Conservation (phyloP, 495 filamentous ascomycete species). For the Cetradonia linearis region DNA sequence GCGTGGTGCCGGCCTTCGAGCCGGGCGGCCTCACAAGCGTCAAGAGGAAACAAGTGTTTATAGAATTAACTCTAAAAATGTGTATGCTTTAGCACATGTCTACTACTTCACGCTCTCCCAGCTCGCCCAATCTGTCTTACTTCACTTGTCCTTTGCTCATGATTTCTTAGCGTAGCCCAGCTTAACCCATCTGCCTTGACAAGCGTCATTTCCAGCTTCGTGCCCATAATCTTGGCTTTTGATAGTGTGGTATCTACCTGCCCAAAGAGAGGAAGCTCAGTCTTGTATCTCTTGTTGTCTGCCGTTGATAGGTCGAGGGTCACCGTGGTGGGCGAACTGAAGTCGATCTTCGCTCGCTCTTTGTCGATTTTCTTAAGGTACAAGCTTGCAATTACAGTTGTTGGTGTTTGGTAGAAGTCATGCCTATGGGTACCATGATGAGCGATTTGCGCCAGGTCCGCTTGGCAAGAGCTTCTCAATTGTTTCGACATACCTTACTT, state of each 20-base stretch:
- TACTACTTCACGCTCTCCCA: conserved; percentile 45
- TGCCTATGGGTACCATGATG: conserved; percentile 39
- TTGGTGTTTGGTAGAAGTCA: conserved; percentile 91
- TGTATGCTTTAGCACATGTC: neutral
- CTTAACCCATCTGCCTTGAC: conserved; percentile 71
- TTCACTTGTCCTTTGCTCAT: conserved; percentile 66
- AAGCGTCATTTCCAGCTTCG: conserved; percentile 83
- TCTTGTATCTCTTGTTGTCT: conserved; percentile 74
- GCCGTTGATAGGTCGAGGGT: conserved; percentile 71
- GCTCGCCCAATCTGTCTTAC: conserved; percentile 76
- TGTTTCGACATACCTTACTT: conserved; percentile 51
- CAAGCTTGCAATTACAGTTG: conserved; percentile 76
- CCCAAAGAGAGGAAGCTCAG: conserved; percentile 64
- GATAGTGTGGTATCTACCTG: conserved; percentile 63
- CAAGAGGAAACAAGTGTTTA: neutral
- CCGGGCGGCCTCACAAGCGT: neutral
- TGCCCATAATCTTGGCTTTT: conserved; percentile 79
- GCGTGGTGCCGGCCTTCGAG: neutral
- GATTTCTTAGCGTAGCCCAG: conserved; percentile 84
- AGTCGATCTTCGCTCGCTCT: conserved; percentile 57
- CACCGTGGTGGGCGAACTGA: conserved; percentile 45
- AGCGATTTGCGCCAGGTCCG: neutral
- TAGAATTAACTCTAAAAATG: neutral
- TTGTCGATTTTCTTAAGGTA: conserved; percentile 97
- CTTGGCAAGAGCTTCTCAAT: too few species aligned